A percentile compares a stretch with the other conserved stretches of the same genome.
These are phyloP conservation scores for Metschnikowia gelsemii DNA, from an alignment of 805 yeast genomes.

Conservation along the genomic window DNA sequence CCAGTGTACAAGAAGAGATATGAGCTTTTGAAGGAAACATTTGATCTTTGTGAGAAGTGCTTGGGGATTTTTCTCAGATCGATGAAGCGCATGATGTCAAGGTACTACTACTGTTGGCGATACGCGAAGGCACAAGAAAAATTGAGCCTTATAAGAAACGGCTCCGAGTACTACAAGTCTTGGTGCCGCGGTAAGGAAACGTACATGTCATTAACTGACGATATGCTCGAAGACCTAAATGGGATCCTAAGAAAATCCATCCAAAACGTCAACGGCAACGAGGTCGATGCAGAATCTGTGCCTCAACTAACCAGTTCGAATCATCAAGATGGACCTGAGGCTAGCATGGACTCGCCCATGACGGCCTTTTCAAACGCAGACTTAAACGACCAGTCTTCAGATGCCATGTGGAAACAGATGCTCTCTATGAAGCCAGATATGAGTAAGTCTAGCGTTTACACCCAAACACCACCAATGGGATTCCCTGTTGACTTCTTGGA, in stretches of 20 bases:
- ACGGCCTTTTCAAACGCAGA: slow-evolving; percentile 1
- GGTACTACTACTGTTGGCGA: slow-evolving; percentile 24
- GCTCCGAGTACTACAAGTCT: slow-evolving; percentile 17
- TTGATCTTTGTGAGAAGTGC: slow-evolving; percentile 15
- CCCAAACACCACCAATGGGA: slow-evolving; percentile 10
- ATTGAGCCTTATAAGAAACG: slow-evolving; percentile 13
- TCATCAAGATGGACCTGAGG: slow-evolving; percentile 3
- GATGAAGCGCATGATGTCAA: slow-evolving; percentile 16
- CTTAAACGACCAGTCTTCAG: slow-evolving; percentile 7
- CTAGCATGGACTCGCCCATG: slow-evolving; percentile 1
- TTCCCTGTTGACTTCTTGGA: slow-evolving; percentile 7
- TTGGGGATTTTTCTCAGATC: slow-evolving; percentile 11
- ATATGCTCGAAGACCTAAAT: slow-evolving; percentile 19
- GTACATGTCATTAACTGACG: slow-evolving; percentile 13
- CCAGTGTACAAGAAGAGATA: slow-evolving; percentile 13
- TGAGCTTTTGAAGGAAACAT: slow-evolving; percentile 15
- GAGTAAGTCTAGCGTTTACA: slow-evolving; percentile 9
- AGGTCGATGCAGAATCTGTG: slow-evolving; percentile 1
- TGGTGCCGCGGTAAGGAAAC: slow-evolving; percentile 21
- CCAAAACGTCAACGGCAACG: slow-evolving; percentile 6
- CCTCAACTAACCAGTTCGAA: slow-evolving; percentile 1
- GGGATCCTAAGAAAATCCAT: slow-evolving; percentile 11
- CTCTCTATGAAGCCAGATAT: slow-evolving; percentile 16
- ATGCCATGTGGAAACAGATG: slow-evolving; percentile 21
- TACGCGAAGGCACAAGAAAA: slow-evolving; percentile 19